A percentile compares a stretch with the other conserved stretches of the same genome.
These are phyloP conservation scores for Serendipita sp. DNA, from an alignment of 768 basidiomycete genomes.

Conservation along the genomic window DNA sequence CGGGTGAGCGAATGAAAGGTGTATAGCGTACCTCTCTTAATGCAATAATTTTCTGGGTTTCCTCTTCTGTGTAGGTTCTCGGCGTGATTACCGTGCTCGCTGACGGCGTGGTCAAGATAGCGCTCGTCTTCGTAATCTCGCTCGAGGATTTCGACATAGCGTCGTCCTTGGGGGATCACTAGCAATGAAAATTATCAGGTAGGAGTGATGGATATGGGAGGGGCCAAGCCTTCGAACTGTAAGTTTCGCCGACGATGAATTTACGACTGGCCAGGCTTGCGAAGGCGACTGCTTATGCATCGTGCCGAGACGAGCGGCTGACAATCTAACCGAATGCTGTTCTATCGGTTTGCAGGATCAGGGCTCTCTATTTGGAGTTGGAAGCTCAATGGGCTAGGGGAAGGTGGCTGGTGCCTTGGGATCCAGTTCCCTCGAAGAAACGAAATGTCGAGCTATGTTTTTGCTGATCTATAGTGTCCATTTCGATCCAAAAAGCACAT, in stretches of 20 bases:
- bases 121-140: conserved; percentile 27
- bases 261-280: neutral
- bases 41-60: conserved; percentile 40
- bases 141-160: conserved; percentile 3
- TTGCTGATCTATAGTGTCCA: too few species aligned
- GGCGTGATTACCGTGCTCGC: conserved; percentile 38
- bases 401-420: too few species aligned
- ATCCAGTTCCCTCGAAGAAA: too few species aligned
- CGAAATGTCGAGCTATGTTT: too few species aligned
- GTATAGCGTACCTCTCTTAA: conserved; percentile 39
- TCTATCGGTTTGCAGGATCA: too few species aligned
- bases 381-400: too few species aligned
- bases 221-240: neutral
- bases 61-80: conserved; percentile 46
- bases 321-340: too few species aligned
- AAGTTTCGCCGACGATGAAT: too few species aligned
- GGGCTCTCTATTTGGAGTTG: too few species aligned
- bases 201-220: neutral
- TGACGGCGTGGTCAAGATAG: conserved; percentile 42
- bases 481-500: too few species aligned
- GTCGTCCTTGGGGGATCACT: neutral
- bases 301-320: neutral
- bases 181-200: neutral
- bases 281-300: neutral
- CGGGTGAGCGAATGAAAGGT: conserved; percentile 5